Evolutionary conservation across 139 green algal species (phyloP).

Genomic region (Gonium pectorale): DNA sequence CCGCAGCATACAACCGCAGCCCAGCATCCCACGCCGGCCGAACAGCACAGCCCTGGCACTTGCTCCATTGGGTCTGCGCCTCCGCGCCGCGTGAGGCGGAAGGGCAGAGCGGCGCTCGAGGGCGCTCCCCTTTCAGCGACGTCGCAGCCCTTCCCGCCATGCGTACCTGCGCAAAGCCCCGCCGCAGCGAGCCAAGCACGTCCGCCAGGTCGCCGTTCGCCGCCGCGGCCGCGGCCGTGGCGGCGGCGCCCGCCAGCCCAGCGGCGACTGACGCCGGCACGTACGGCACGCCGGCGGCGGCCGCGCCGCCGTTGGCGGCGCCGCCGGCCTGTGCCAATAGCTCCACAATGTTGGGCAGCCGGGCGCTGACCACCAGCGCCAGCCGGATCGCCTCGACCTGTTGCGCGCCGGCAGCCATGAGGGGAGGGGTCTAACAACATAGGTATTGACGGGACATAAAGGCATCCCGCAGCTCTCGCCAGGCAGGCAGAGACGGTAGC

Average conservation of each 20-base stretch:
- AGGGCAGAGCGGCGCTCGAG: too few relatives aligned
- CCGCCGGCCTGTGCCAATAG: constrained; percentile 52
- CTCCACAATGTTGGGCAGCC: constrained; percentile 71
- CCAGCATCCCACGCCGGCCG: too few relatives aligned
- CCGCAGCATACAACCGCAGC: too few relatives aligned
- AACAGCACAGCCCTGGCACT: too few relatives aligned
- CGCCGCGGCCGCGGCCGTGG: background rate
- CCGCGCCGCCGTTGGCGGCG: background rate
- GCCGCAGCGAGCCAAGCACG: constrained; percentile 48
- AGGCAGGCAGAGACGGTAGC: too few relatives aligned
- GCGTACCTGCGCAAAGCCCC: constrained; percentile 52
- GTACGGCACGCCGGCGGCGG: background rate
- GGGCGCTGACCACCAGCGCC: constrained; percentile 48
- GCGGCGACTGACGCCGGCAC: background rate
- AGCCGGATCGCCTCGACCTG: constrained; percentile 74
- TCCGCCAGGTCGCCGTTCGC: constrained; percentile 21
- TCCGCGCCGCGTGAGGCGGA: too few relatives aligned
- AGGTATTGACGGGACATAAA: too few relatives aligned
- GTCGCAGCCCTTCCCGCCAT: background rate
- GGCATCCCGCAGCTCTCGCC: too few relatives aligned
- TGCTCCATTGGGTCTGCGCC: too few relatives aligned
- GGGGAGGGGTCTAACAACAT: too few relatives aligned
- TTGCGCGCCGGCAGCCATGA: too few relatives aligned
- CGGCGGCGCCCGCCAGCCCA: background rate
- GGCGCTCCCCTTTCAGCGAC: too few relatives aligned